Evolutionary conservation across 108 stramenopile species (phyloP), one percentile per base, ranked within the genome.

Genomic region (Epipyxis sp.): DNA sequence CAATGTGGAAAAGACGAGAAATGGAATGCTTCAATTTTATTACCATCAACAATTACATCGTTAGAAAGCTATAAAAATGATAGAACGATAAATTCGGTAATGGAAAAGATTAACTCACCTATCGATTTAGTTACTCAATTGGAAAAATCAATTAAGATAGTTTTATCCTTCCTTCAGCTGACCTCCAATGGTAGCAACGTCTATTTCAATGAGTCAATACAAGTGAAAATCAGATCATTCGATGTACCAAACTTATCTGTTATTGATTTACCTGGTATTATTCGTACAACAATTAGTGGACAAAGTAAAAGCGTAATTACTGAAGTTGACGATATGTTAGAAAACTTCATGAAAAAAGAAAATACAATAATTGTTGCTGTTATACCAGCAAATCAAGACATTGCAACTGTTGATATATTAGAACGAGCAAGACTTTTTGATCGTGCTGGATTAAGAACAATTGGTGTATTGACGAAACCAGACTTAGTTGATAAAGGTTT

Each of bases 401-500:
- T 68, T 68, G 65, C 65, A 16, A 41, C 41, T 25, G 65, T 41
- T 20, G 65, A 41, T 37, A 68, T 68, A 16, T 25, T 68, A 16
- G 65, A 68, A 41, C 29, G 40, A 16, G 65, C 65, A 13, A 16
- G 40, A 37, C 46, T 79, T 67, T 77, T 89, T 41, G 93, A 93
- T 72, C 89, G 90, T 2, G 42, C 62, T 16, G 89, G 89, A 25
- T 44, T 78, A 65, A 89, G 92, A 0, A 95, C 93, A 1, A 86
- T 94, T 57, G 92, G 91, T 2, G 93, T 94, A 41, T 69, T 94
- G 20, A 95, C 94, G 1, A 95, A 95, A 77, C 91, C 92, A 3
- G 94, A 95, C 81, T 79, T 93, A 54, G 89, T 95, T 45, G 91
- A 79, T 42, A 69, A 78, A n/a, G 54, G n/a, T n/a, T n/a, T n/a